These are phyloP conservation scores for Mycena venus DNA, from an alignment of 768 basidiomycete genomes.

Conservation along the genomic window DNA sequence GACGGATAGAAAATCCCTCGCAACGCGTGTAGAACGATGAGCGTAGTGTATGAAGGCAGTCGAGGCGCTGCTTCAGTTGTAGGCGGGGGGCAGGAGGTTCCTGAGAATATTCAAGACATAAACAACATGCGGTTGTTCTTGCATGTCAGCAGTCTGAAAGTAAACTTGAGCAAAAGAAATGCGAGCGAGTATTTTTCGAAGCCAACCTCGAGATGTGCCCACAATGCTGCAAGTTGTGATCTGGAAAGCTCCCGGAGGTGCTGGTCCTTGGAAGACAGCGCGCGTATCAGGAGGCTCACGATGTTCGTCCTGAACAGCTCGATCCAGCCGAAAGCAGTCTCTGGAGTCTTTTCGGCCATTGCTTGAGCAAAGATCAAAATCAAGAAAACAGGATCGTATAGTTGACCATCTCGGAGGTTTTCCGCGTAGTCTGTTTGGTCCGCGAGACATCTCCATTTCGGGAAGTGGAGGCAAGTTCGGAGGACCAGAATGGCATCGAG, in stretches of 20 bases:
- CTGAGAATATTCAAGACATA: conserved; percentile 79
- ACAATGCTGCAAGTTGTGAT: conserved; percentile 72
- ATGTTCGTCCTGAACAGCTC: conserved; percentile 87
- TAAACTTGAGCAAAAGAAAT: conserved; percentile 1
- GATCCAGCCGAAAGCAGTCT: conserved; percentile 83
- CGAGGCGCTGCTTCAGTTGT: conserved; percentile 59
- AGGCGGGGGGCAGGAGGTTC: conserved; percentile 64
- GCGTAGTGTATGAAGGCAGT: conserved; percentile 82
- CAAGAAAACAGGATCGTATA: conserved; percentile 89
- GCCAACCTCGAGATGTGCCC: conserved; percentile 73
- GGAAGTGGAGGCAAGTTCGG: conserved; percentile 80
- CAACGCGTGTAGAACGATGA: conserved; percentile 87
- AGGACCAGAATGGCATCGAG: conserved; percentile 79
- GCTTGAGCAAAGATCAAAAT: conserved; percentile 75
- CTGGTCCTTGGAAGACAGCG: conserved; percentile 75
- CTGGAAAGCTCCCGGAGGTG: conserved; percentile 72
- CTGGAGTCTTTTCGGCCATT: conserved; percentile 69
- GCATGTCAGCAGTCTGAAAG: conserved; percentile 71
- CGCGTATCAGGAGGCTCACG: conserved; percentile 78
- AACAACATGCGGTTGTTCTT: conserved; percentile 81
- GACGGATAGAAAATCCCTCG: conserved; percentile 89
- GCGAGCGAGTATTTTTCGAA: conserved; percentile 9
- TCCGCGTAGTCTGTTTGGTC: conserved; percentile 46
- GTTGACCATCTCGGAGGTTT: conserved; percentile 49
- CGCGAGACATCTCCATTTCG: conserved; percentile 69